phyloP scores from a whole-genome alignment of 2,329 filamentous ascomycete genomes.

The Dactylellina drechsleri region DNA sequence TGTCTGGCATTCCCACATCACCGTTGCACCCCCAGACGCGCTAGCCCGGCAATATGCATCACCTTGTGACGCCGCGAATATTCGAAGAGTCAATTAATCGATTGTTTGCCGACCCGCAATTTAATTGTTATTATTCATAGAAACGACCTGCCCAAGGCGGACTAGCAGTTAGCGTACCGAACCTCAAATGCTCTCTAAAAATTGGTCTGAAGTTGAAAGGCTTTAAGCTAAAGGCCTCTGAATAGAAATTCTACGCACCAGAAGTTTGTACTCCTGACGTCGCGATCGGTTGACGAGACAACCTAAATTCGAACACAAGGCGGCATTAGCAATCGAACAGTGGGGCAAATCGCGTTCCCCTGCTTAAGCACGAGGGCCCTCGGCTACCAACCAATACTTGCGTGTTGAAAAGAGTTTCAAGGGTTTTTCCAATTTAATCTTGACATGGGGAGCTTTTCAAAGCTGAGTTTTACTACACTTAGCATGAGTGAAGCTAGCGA shows the following conservation, averaged over 20 bases:
- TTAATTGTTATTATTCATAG: background rate
- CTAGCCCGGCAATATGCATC: background rate
- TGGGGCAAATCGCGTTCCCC: conserved; percentile 25
- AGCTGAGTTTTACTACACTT: conserved; percentile 11
- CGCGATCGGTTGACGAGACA: background rate
- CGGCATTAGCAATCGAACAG: conserved; percentile 33
- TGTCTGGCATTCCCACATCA: background rate
- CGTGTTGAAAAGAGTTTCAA: conserved; percentile 1
- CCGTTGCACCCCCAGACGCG: conserved; percentile 20
- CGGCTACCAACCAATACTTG: conserved; percentile 46
- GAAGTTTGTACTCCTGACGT: conserved; percentile 3
- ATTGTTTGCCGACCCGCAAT: too few relatives aligned
- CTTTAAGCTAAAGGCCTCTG: too few relatives aligned
- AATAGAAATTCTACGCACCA: too few relatives aligned
- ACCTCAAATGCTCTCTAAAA: too few relatives aligned
- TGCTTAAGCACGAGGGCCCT: conserved; percentile 29
- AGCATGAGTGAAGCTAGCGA: conserved; percentile 15
- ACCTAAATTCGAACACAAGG: conserved; percentile 16
- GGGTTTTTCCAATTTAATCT: conserved; percentile 31
- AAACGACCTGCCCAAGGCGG: conserved; percentile 10
- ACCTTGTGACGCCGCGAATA: too few relatives aligned
- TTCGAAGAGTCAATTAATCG: too few relatives aligned
- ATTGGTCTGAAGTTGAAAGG: too few relatives aligned
- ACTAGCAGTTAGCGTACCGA: background rate
- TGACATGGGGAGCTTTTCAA: conserved; percentile 23